Conservation (phyloP, 75 land plant genomes). For the Cryptomeria japonica region DNA sequence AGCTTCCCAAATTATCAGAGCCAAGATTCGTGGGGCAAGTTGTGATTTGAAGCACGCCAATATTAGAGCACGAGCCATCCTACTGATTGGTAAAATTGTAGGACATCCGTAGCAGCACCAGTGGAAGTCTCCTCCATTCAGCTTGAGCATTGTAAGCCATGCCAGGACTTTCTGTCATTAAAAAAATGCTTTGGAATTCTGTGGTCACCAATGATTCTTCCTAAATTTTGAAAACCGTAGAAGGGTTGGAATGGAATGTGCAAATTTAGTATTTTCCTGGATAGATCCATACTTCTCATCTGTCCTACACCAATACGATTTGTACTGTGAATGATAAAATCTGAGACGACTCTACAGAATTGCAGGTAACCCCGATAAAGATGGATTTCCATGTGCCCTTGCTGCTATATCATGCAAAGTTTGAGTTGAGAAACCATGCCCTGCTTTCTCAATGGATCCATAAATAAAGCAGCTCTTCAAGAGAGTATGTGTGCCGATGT, state of each 20-base stretch:
- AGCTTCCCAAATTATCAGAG: constrained; percentile 47
- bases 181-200: background rate
- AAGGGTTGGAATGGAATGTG: background rate
- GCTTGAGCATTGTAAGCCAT: constrained; percentile 21
- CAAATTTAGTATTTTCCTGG: background rate
- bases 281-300: background rate
- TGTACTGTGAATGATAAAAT: background rate
- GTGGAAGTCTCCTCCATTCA: constrained; percentile 27
- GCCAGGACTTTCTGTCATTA: background rate
- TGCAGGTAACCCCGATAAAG: background rate
- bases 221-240: background rate
- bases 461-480: constrained; percentile 71
- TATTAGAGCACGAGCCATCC: constrained; percentile 55
- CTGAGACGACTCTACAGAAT: background rate
- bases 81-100: constrained; percentile 20
- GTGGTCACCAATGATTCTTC: background rate
- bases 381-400: background rate
- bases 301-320: background rate
- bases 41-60: constrained; percentile 53
- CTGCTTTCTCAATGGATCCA: background rate
- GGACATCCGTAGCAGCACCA: constrained; percentile 14
- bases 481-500: constrained; percentile 78
- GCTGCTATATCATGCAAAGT: background rate
- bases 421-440: background rate
- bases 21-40: constrained; percentile 52